Evolutionary conservation across 148 eudicot genomes (phyloP).

Genomic region (Drosera capensis): DNA sequence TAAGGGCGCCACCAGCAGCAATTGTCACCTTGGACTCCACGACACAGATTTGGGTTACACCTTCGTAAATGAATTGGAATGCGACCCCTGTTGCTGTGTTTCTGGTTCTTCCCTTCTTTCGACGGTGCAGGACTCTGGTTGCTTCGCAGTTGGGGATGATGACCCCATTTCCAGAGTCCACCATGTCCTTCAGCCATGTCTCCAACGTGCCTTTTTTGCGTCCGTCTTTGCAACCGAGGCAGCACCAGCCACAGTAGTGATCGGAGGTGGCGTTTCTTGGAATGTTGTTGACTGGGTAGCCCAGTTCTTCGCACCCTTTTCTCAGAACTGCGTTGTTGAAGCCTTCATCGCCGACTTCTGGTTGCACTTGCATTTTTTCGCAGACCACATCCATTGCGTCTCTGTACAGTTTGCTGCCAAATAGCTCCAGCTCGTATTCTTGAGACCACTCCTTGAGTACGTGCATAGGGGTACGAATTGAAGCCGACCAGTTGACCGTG

Average conservation of each 20-base stretch:
- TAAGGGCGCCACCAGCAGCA: conserved; percentile 50
- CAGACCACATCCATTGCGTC: conserved; percentile 54
- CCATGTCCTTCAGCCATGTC: conserved; percentile 62
- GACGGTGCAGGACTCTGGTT: conserved; percentile 16
- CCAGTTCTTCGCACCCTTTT: conserved; percentile 54
- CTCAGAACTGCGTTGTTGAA: conserved; percentile 43
- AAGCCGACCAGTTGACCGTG: conserved; percentile 61
- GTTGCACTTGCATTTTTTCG: conserved; percentile 54
- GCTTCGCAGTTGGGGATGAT: conserved; percentile 38
- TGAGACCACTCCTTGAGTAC: conserved; percentile 47
- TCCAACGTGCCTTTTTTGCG: conserved; percentile 49
- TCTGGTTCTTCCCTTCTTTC: conserved; percentile 12
- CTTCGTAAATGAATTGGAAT: conserved; percentile 20
- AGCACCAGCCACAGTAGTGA: conserved; percentile 82
- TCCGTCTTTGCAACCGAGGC: conserved; percentile 77
- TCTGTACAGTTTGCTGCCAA: conserved; percentile 25
- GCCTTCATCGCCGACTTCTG: conserved; percentile 42
- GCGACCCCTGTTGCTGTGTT: conserved; percentile 35
- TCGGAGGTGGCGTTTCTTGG: conserved; percentile 42
- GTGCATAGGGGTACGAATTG: conserved; percentile 43
- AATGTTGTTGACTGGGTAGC: conserved; percentile 31
- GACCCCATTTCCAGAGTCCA: conserved; percentile 47
- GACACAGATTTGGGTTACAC: conserved; percentile 13
- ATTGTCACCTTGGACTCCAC: conserved; percentile 53
- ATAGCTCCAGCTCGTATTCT: conserved; percentile 26